phyloP scores from a whole-genome alignment of 2,329 filamentous ascomycete genomes.

The Clonostachys solani region DNA sequence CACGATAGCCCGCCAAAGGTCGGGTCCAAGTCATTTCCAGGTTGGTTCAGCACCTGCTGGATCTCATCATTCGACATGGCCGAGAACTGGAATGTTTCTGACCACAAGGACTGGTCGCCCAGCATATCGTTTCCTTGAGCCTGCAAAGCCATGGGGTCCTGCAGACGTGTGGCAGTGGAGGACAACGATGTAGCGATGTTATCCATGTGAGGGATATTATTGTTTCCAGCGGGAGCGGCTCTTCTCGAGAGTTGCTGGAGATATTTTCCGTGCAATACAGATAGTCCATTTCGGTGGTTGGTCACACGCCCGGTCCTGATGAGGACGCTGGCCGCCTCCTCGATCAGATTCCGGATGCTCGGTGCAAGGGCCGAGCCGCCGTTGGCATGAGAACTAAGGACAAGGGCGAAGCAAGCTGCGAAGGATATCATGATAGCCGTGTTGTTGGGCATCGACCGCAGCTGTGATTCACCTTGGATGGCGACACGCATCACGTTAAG shows the following conservation, averaged over 20 bases:
- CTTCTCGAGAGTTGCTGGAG: slow-evolving; percentile 36
- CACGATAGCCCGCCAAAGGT: slow-evolving; percentile 51
- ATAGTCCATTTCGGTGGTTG: slow-evolving; percentile 62
- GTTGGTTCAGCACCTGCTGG: slow-evolving; percentile 59
- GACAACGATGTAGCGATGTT: no score
- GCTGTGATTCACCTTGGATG: slow-evolving; percentile 64
- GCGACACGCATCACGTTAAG: slow-evolving; percentile 72
- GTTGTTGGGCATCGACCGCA: slow-evolving; percentile 76
- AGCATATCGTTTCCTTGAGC: not conserved
- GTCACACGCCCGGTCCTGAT: slow-evolving; percentile 66
- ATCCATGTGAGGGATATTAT: not conserved
- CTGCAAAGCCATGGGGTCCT: no score
- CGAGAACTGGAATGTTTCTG: slow-evolving; percentile 57
- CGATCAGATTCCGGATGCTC: slow-evolving; percentile 59
- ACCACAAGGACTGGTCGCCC: slow-evolving; percentile 24
- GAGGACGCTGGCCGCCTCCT: slow-evolving; percentile 64
- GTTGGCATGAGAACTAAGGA: slow-evolving; percentile 54
- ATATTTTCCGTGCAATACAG: slow-evolving; percentile 43
- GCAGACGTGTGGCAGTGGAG: no score
- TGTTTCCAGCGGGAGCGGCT: slow-evolving; percentile 13
- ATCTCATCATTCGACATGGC: slow-evolving; percentile 69
- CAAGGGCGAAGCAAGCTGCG: slow-evolving; percentile 65
- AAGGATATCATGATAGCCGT: slow-evolving; percentile 78
- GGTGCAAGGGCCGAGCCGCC: slow-evolving; percentile 56
- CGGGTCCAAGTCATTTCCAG: slow-evolving; percentile 54